Percentiles rank a stretch among this genome's conserved stretches.
Evolutionary conservation across 1,284 basidiomycete genomes (phyloP).

Genomic region (Neonothopanus nambi): DNA sequence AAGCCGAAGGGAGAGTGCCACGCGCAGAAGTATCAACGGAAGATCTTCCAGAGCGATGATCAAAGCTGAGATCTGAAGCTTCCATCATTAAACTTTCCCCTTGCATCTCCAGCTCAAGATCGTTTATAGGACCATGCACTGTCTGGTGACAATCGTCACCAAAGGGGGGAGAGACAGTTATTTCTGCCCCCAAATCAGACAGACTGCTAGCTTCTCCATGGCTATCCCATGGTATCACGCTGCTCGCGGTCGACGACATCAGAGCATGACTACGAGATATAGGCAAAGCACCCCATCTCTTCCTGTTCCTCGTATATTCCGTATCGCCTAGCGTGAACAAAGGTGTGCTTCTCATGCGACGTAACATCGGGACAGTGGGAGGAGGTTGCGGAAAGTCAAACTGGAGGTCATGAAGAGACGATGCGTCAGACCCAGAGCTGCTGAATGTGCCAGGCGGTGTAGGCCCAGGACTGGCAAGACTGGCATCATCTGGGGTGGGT

Average conservation of each 20-base stretch:
- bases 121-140: conserved; percentile 3
- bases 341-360: conserved; percentile 44
- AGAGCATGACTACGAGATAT: neutral
- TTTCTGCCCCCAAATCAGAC: conserved; percentile 7
- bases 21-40: too few relatives aligned
- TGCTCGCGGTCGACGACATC: too few relatives aligned
- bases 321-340: conserved; percentile 34
- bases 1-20: neutral
- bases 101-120: conserved; percentile 8
- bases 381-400: conserved; percentile 45
- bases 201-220: neutral
- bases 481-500: conserved; percentile 8
- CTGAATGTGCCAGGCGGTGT: conserved; percentile 31
- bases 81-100: conserved; percentile 7
- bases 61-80: neutral
- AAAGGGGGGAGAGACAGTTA: conserved; percentile 5
- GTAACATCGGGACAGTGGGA: conserved; percentile 37
- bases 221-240: neutral
- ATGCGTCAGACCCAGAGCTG: conserved; percentile 33
- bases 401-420: conserved; percentile 34
- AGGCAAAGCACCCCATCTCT: conserved; percentile 9
- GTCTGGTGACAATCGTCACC: conserved; percentile 1
- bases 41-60: too few relatives aligned
- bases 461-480: conserved; percentile 22
- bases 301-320: neutral